These are phyloP conservation scores for Geotrichum restrictum DNA, from an alignment of 1,139 yeast species.

Conservation along the genomic window DNA sequence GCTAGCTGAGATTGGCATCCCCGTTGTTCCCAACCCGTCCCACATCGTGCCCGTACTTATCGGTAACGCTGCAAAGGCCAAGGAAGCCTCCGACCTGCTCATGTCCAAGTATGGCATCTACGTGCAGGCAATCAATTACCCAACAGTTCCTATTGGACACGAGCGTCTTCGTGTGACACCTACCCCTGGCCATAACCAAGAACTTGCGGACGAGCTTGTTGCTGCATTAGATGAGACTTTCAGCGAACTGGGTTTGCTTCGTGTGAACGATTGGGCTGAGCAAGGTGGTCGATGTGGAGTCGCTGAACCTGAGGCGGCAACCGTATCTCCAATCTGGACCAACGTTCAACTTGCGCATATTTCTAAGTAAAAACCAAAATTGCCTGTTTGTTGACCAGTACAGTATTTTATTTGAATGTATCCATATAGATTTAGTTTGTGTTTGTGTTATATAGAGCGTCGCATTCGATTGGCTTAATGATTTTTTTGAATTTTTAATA, in stretches of 20 bases:
- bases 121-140: slow-evolving; percentile 97
- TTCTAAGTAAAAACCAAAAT: slow-evolving; percentile 3
- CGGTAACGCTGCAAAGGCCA: slow-evolving; percentile 92
- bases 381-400: no score
- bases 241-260: slow-evolving; percentile 65
- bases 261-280: slow-evolving; percentile 72
- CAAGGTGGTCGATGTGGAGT: slow-evolving; percentile 89
- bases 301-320: slow-evolving; percentile 48
- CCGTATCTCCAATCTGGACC: slow-evolving; percentile 70
- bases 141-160: slow-evolving; percentile 93
- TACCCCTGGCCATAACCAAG: slow-evolving; percentile 89
- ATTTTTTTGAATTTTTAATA: no score
- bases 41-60: slow-evolving; percentile 94
- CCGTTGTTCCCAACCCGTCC: slow-evolving; percentile 95
- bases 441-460: no score
- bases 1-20: slow-evolving; percentile 70
- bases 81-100: slow-evolving; percentile 82
- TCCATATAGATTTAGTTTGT: no score
- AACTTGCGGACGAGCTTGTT: slow-evolving; percentile 70
- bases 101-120: slow-evolving; percentile 81
- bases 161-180: slow-evolving; percentile 97
- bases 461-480: no score
- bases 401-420: no score
- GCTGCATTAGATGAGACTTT: slow-evolving; percentile 79
- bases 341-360: slow-evolving; percentile 54